Evolutionary conservation across 768 basidiomycete genomes (phyloP).

Genomic region (Serendipita indica): DNA sequence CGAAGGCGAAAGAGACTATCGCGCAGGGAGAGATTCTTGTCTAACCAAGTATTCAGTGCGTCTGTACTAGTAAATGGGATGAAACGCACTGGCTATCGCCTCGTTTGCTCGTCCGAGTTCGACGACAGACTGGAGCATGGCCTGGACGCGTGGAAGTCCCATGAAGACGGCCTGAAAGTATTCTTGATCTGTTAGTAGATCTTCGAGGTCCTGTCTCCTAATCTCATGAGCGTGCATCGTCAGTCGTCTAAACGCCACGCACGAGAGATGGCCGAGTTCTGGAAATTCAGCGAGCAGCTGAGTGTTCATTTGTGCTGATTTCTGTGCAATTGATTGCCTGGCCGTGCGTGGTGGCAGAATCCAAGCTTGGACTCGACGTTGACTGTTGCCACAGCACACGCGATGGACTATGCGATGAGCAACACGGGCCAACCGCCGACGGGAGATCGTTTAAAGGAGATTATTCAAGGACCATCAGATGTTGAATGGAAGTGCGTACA

Average conservation of each 20-base stretch:
- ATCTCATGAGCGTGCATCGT: background rate
- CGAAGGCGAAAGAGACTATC: conserved; percentile 61
- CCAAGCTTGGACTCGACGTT: background rate
- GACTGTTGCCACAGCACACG: background rate
- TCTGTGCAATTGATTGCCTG: background rate
- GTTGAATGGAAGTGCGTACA: conserved; percentile 63
- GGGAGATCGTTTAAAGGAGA: conserved; percentile 34
- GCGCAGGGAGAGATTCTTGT: conserved; percentile 59
- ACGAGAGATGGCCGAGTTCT: background rate
- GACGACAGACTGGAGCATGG: conserved; percentile 58
- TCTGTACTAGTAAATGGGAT: background rate
- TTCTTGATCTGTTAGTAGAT: conserved; percentile 59
- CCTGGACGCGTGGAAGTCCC: conserved; percentile 56
- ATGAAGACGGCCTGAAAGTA: conserved; percentile 86
- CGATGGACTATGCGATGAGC: background rate
- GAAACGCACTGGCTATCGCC: conserved; percentile 62
- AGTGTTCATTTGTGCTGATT: background rate
- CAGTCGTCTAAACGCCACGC: background rate
- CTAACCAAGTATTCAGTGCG: conserved; percentile 27
- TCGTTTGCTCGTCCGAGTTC: conserved; percentile 76
- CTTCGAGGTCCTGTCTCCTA: conserved; percentile 83
- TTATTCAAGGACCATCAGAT: conserved; percentile 67
- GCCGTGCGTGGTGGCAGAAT: background rate
- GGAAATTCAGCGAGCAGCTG: background rate
- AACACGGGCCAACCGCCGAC: conserved; percentile 11